phyloP scores from a whole-genome alignment of 2,329 filamentous ascomycete genomes.

The Claviceps maximensis region DNA sequence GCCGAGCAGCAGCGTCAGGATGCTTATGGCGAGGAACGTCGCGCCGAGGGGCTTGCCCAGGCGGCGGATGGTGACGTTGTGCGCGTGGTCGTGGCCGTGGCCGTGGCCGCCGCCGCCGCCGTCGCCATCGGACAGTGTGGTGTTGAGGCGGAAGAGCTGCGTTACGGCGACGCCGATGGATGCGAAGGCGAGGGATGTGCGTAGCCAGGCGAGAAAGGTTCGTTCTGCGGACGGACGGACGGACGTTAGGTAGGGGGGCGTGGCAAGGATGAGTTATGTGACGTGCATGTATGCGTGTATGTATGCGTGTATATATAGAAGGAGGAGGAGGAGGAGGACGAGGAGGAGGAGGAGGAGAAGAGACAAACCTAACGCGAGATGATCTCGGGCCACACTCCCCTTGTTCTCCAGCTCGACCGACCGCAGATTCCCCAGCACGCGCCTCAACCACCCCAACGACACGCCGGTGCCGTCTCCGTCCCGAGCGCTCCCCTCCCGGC shows the following conservation, averaged over 20 bases:
- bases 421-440: constrained; percentile 33
- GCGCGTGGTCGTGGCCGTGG: constrained; percentile 16
- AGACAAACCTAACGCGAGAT: constrained; percentile 60
- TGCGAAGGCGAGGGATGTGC: constrained; percentile 69
- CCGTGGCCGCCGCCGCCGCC: constrained; percentile 13
- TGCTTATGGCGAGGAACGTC: constrained; percentile 63
- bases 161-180: constrained; percentile 74
- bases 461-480: constrained; percentile 11
- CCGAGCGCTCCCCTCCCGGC: background rate
- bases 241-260: too few species aligned
- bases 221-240: constrained; percentile 49
- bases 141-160: constrained; percentile 74
- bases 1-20: constrained; percentile 61
- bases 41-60: constrained; percentile 64
- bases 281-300: too few species aligned
- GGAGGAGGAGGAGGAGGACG: too few species aligned
- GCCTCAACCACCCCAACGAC: constrained; percentile 42
- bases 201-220: constrained; percentile 75
- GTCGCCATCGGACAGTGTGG: constrained; percentile 32
- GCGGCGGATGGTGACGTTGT: constrained; percentile 37
- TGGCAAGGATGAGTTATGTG: too few species aligned
- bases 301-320: background rate
- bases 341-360: background rate
- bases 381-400: constrained; percentile 70
- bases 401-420: constrained; percentile 74